phyloP scores from a whole-genome alignment of 345 rosid species.

The Ceriops tagal region DNA sequence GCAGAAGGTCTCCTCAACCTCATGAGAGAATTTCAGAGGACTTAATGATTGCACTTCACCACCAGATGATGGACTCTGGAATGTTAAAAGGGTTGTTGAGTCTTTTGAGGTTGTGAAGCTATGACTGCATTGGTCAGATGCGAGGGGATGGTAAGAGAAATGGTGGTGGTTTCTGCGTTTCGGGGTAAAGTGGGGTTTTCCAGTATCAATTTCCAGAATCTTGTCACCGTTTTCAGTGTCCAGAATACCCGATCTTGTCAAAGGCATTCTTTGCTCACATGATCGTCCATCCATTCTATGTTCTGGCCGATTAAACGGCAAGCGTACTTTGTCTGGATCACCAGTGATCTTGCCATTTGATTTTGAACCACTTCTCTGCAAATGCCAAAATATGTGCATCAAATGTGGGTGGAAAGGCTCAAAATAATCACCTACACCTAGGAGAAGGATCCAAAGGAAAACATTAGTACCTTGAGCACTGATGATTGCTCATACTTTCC shows the following conservation, averaged over 20 bases:
- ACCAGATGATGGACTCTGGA: conserved; percentile 50
- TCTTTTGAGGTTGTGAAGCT: conserved; percentile 49
- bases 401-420: background rate
- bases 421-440: background rate
- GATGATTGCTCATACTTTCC: conserved; percentile 50
- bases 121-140: conserved; percentile 37
- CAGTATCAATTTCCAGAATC: conserved; percentile 64
- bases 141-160: conserved; percentile 31
- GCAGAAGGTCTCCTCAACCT: conserved; percentile 45
- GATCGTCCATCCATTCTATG: conserved; percentile 22
- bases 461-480: conserved; percentile 46
- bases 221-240: conserved; percentile 64
- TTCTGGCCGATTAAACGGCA: conserved; percentile 33
- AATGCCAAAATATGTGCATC: conserved; percentile 1
- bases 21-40: conserved; percentile 40
- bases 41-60: conserved; percentile 53
- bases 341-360: conserved; percentile 33
- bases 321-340: conserved; percentile 29
- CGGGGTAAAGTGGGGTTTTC: conserved; percentile 41
- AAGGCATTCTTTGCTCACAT: conserved; percentile 33
- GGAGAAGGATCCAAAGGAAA: background rate
- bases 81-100: conserved; percentile 41
- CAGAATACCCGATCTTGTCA: conserved; percentile 23
- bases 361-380: conserved; percentile 68
- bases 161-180: conserved; percentile 50